These are phyloP conservation scores for Gracilaria caudata DNA, from an alignment of 23 red algal genomes.

Conservation along the genomic window DNA sequence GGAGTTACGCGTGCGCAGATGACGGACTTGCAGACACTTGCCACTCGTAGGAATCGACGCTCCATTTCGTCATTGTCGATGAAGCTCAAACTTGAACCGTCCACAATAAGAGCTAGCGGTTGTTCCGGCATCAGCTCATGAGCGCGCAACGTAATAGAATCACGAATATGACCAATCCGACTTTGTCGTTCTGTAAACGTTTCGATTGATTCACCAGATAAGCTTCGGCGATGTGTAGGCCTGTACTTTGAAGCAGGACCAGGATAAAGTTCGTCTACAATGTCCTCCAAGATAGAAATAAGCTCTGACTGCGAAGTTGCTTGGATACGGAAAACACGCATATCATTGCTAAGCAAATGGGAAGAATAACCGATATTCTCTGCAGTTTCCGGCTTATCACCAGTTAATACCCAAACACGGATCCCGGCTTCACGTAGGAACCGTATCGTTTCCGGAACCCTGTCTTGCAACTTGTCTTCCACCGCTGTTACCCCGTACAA, in stretches of 20 bases:
- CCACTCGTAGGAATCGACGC: constrained; percentile 77
- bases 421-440: constrained; percentile 91
- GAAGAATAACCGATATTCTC: constrained; percentile 89
- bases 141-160: constrained; percentile 35
- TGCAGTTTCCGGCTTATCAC: constrained; percentile 90
- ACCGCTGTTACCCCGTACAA: constrained; percentile 80
- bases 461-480: constrained; percentile 85
- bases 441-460: constrained; percentile 78
- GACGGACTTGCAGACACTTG: constrained; percentile 79
- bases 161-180: constrained; percentile 24
- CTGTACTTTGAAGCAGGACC: not conserved
- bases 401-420: constrained; percentile 88
- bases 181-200: constrained; percentile 34
- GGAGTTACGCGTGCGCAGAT: constrained; percentile 94
- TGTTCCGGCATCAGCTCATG: constrained; percentile 13
- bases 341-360: constrained; percentile 48
- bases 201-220: constrained; percentile 10
- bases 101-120: constrained; percentile 72
- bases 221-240: constrained; percentile 6
- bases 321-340: constrained; percentile 67
- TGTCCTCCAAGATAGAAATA: constrained; percentile 1
- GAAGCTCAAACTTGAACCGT: constrained; percentile 72
- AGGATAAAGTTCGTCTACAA: constrained; percentile 34
- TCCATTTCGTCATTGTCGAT: constrained; percentile 54
- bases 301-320: constrained; percentile 35